Conservation (phyloP, 164 flowering plant species). For the Macadamia tetraphylla region DNA sequence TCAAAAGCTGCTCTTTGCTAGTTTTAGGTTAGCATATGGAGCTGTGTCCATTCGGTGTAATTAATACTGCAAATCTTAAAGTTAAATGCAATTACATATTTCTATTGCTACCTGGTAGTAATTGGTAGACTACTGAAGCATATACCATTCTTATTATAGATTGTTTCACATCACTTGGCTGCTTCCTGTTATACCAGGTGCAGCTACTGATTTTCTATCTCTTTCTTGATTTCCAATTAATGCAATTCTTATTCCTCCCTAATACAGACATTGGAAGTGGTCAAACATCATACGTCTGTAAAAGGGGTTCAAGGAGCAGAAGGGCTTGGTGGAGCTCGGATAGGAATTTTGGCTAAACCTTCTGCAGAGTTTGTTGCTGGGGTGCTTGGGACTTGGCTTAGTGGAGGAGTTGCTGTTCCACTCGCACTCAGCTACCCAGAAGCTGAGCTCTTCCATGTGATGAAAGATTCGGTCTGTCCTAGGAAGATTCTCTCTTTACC, state of each 20-base stretch:
- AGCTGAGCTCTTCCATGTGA: slow-evolving; percentile 88
- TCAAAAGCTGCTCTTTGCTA: not conserved
- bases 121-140: too few species aligned
- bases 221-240: not conserved
- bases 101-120: too few species aligned
- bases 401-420: slow-evolving; percentile 98
- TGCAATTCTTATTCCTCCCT: not conserved
- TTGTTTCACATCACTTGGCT: too few species aligned
- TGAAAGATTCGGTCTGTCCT: slow-evolving; percentile 82
- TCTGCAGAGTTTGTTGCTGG: slow-evolving; percentile 95
- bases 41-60: too few species aligned
- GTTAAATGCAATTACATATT: too few species aligned
- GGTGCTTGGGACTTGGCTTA: slow-evolving; percentile 81
- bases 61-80: too few species aligned
- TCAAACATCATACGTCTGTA: slow-evolving; percentile 5
- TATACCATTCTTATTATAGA: too few species aligned
- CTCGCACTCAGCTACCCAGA: slow-evolving; percentile 98
- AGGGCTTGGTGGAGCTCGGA: slow-evolving; percentile 67
- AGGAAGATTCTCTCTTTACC: not conserved
- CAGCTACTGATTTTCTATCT: not conserved
- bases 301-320: slow-evolving; percentile 20
- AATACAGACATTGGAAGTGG: slow-evolving; percentile 21
- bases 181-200: not conserved
- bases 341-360: slow-evolving; percentile 96
- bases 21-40: not conserved